Evolutionary conservation across 2,329 filamentous ascomycete genomes (phyloP).

Genomic region (Trichoderma sp.): DNA sequence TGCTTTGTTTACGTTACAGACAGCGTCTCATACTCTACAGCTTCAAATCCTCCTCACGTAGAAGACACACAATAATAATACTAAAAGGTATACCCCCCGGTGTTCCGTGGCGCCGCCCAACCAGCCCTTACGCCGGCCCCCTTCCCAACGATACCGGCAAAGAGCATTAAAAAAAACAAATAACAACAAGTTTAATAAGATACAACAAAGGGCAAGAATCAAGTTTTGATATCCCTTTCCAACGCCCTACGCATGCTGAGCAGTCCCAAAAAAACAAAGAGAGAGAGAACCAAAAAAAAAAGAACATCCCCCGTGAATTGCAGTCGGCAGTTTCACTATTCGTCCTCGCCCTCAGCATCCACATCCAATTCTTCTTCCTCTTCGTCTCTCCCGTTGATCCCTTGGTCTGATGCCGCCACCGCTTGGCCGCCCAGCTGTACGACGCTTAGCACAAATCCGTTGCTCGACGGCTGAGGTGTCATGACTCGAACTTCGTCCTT

Average conservation of each 20-base stretch:
- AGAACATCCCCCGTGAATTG: constrained; percentile 7
- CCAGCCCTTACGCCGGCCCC: constrained; percentile 26
- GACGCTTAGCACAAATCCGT: constrained; percentile 28
- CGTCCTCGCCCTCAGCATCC: constrained; percentile 40
- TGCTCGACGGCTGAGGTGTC: constrained; percentile 29
- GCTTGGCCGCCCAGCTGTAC: constrained; percentile 25
- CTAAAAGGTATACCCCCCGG: constrained; percentile 10
- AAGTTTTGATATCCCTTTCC: not conserved
- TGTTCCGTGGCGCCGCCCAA: constrained; percentile 26
- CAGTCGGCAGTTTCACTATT: constrained; percentile 32
- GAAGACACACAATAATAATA: not conserved
- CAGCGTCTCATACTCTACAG: not conserved
- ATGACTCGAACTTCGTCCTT: constrained; percentile 39
- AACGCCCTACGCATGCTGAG: constrained; percentile 3
- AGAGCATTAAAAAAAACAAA: not conserved
- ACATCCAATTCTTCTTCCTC: constrained; percentile 29
- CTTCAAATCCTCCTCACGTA: not conserved
- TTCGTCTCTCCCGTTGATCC: not conserved
- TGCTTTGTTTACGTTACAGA: not conserved
- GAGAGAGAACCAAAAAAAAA: not conserved
- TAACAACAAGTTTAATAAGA: not conserved
- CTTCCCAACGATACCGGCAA: not conserved
- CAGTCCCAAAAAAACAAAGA: not conserved
- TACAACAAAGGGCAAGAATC: not conserved
- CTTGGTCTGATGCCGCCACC: not conserved